phyloP scores from a whole-genome alignment of 2,329 filamentous ascomycete species.

The Pezicula rhizophila region DNA sequence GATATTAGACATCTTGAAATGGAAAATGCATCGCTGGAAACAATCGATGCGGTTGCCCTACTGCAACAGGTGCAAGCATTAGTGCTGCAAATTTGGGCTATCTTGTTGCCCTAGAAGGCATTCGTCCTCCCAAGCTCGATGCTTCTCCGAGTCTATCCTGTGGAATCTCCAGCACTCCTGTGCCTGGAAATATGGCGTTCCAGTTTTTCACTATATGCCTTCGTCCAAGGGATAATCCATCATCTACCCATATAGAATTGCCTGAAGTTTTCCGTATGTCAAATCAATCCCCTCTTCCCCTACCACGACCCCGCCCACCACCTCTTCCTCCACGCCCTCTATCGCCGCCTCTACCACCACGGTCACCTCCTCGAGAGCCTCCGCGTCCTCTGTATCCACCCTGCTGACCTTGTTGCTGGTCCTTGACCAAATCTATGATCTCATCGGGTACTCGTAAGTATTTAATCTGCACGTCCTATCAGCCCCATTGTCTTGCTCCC shows the following conservation, averaged over 20 bases:
- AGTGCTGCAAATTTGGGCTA: too few species aligned
- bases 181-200: too few species aligned
- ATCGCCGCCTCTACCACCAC: conserved; percentile 43
- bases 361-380: conserved; percentile 49
- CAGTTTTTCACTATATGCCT: too few species aligned
- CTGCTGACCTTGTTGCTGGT: conserved; percentile 73
- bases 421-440: conserved; percentile 89
- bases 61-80: too few species aligned
- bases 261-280: conserved; percentile 6
- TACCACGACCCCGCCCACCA: conserved; percentile 17
- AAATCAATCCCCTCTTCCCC: conserved; percentile 21
- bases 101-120: too few species aligned
- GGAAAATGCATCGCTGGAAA: too few species aligned
- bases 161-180: too few species aligned
- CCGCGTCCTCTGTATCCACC: conserved; percentile 59
- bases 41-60: too few species aligned
- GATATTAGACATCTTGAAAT: too few species aligned
- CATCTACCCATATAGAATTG: background rate
- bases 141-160: too few species aligned
- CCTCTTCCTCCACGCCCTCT: conserved; percentile 31
- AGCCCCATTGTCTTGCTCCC: conserved; percentile 5
- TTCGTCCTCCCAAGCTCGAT: too few species aligned
- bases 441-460: conserved; percentile 95
- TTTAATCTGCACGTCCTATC: conserved; percentile 61
- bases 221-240: too few species aligned